These are phyloP conservation scores for Eremomyces bilateralis DNA, from an alignment of 495 filamentous ascomycete species.

Conservation along the genomic window DNA sequence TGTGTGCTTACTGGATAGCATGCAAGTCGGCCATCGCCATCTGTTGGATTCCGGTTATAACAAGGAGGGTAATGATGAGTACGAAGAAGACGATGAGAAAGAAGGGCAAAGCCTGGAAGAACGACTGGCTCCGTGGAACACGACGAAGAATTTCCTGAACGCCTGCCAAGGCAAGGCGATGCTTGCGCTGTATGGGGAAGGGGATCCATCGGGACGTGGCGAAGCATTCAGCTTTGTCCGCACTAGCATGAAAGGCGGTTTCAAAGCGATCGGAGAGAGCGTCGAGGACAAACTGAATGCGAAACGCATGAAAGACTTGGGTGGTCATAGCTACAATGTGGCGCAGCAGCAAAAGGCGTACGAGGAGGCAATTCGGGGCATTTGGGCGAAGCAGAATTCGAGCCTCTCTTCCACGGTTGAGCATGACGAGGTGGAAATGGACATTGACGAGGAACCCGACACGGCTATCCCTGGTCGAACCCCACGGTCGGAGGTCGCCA, in stretches of 20 bases:
- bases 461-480: constrained; percentile 21
- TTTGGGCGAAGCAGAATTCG: constrained; percentile 72
- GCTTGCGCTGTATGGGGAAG: constrained; percentile 80
- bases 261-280: constrained; percentile 74
- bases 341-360: constrained; percentile 76
- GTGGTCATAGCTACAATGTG: constrained; percentile 93
- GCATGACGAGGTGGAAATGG: constrained; percentile 36
- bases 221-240: constrained; percentile 89
- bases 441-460: constrained; percentile 44
- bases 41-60: constrained; percentile 63
- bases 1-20: constrained; percentile 79
- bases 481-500: constrained; percentile 37
- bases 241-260: constrained; percentile 97
- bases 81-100: constrained; percentile 44
- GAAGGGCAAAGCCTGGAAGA: constrained; percentile 58
- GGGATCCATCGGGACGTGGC: constrained; percentile 86
- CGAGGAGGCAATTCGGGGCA: constrained; percentile 63
- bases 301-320: constrained; percentile 67
- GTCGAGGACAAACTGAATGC: constrained; percentile 66
- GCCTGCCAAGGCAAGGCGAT: constrained; percentile 92
- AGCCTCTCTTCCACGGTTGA: constrained; percentile 47
- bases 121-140: constrained; percentile 83
- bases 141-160: constrained; percentile 83
- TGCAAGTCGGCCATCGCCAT: constrained; percentile 80
- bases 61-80: constrained; percentile 45